These are phyloP conservation scores for Taphrina populina DNA, from an alignment of 1,139 yeast genomes.

Conservation along the genomic window DNA sequence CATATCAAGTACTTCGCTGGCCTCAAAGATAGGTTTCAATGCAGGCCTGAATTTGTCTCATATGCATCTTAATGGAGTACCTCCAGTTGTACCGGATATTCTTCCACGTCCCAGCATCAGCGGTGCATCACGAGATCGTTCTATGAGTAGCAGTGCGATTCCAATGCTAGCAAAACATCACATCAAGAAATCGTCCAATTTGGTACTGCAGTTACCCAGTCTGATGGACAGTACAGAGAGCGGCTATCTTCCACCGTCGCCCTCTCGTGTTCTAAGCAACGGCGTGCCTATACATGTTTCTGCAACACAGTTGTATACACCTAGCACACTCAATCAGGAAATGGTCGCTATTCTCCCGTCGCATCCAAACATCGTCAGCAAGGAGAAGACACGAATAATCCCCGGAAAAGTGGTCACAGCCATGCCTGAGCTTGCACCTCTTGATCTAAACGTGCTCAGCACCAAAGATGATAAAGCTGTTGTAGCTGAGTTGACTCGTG, in stretches of 20 bases:
- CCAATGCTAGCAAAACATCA: conserved; percentile 2
- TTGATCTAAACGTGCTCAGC: conserved; percentile 18
- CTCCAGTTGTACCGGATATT: conserved; percentile 12
- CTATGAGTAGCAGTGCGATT: conserved; percentile 3
- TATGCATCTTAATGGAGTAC: background rate
- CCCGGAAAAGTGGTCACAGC: conserved; percentile 2
- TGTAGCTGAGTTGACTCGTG: conserved; percentile 19
- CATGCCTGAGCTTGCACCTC: conserved; percentile 6
- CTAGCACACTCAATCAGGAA: background rate
- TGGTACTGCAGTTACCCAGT: conserved; percentile 5
- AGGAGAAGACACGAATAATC: background rate
- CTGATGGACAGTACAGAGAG: background rate
- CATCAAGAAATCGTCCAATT: conserved; percentile 17
- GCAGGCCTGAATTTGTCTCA: background rate
- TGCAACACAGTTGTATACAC: background rate
- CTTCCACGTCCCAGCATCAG: conserved; percentile 16
- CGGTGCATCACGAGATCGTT: conserved; percentile 1
- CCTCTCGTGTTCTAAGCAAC: background rate
- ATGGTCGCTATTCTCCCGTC: background rate
- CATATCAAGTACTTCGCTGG: background rate
- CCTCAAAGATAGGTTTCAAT: background rate
- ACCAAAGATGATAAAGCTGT: conserved; percentile 14
- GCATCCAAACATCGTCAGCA: no score
- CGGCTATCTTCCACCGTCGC: conserved; percentile 15
- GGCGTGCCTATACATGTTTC: background rate